These are phyloP conservation scores for Alisma plantagoaquatica DNA, from an alignment of 106 monocot genomes.

Conservation along the genomic window DNA sequence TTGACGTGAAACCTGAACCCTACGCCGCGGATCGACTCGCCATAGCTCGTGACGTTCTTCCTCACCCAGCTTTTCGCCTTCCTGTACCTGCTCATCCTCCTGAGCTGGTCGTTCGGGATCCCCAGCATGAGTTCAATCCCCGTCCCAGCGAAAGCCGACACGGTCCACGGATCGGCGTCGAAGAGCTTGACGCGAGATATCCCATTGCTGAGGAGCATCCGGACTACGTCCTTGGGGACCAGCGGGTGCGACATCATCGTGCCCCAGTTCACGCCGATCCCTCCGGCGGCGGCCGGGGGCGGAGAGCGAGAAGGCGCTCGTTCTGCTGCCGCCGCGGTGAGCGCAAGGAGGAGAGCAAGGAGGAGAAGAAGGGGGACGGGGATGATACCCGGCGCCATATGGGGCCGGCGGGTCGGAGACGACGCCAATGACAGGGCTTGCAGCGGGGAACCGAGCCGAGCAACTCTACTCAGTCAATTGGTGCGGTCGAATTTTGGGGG, in stretches of 20 bases:
- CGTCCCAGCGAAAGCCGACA: constrained; percentile 13
- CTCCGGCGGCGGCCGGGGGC: no score
- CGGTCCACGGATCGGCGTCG: constrained; percentile 16
- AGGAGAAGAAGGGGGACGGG: no score
- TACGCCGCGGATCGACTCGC: no score
- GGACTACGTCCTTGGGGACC: constrained; percentile 12
- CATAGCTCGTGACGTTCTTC: constrained; percentile 16
- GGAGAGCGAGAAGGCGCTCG: no score
- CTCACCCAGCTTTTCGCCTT: constrained; percentile 15
- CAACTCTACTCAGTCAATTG: no score
- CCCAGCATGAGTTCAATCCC: constrained; percentile 24
- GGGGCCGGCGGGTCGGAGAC: no score
- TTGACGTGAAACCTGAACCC: constrained; percentile 9
- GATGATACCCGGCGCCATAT: no score
- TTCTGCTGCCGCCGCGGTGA: constrained; percentile 49
- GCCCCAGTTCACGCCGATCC: constrained; percentile 31
- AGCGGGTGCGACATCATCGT: constrained; percentile 15
- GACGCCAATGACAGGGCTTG: no score
- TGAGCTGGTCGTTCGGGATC: constrained; percentile 19
- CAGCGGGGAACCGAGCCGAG: no score
- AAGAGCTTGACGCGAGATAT: constrained; percentile 18
- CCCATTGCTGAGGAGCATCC: constrained; percentile 15
- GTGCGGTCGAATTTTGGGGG: no score
- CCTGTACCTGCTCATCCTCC: constrained; percentile 10
- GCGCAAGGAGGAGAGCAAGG: no score